phyloP scores from a whole-genome alignment of 1,284 basidiomycete genomes.

The Meripilus lineatus region DNA sequence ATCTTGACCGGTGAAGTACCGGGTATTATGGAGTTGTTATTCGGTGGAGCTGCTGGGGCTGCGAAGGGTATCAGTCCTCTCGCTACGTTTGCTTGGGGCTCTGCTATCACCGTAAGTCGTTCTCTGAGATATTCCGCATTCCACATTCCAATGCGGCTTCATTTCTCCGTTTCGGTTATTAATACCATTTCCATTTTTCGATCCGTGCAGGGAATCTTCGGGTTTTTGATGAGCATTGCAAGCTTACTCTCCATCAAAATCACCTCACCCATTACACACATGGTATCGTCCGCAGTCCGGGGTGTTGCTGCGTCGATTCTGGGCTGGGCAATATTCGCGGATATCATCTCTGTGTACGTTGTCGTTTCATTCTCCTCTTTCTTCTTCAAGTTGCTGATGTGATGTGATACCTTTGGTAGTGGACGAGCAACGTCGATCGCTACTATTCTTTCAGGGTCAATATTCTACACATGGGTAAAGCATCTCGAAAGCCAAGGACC shows the following conservation, averaged over 20 bases:
- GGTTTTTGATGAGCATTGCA: conserved; percentile 89
- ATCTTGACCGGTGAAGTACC: conserved; percentile 68
- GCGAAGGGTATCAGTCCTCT: conserved; percentile 43
- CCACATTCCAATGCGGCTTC: background rate
- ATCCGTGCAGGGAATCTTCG: conserved; percentile 60
- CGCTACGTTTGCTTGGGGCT: conserved; percentile 72
- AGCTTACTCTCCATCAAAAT: conserved; percentile 86
- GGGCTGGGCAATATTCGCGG: conserved; percentile 70
- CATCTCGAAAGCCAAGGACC: conserved; percentile 52
- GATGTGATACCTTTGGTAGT: conserved; percentile 31
- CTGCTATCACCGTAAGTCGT: conserved; percentile 60
- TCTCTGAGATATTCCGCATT: background rate
- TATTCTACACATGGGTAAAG: conserved; percentile 86
- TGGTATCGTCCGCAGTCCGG: conserved; percentile 83
- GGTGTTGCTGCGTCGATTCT: conserved; percentile 79
- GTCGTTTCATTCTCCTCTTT: conserved; percentile 5
- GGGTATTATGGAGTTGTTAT: conserved; percentile 54
- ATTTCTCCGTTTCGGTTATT: background rate
- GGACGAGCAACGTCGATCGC: conserved; percentile 77
- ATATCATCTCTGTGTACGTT: conserved; percentile 68
- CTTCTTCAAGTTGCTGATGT: background rate
- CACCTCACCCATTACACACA: conserved; percentile 89
- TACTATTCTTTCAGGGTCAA: conserved; percentile 74
- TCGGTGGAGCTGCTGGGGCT: conserved; percentile 34
- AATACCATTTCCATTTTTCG: background rate